These are phyloP conservation scores for Cladobotryum protrusum DNA, from an alignment of 2,329 filamentous ascomycete genomes.

Conservation along the genomic window DNA sequence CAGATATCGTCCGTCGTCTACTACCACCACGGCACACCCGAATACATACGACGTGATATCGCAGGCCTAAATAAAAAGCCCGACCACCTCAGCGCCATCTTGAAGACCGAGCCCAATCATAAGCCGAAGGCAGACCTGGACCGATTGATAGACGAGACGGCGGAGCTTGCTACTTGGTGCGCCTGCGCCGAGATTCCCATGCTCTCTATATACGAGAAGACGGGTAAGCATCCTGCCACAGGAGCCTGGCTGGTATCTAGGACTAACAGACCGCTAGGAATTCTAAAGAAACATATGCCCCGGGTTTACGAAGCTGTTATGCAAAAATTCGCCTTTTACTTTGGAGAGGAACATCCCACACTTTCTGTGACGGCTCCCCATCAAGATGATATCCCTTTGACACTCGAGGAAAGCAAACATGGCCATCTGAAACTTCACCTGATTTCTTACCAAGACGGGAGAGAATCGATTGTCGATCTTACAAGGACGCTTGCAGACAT, in stretches of 20 bases:
- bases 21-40: constrained; percentile 93
- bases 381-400: constrained; percentile 30
- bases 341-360: constrained; percentile 66
- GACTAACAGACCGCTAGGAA: constrained; percentile 48
- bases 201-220: constrained; percentile 87
- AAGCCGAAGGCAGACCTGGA: constrained; percentile 70
- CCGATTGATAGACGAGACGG: constrained; percentile 79
- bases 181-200: constrained; percentile 80
- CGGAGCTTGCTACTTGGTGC: constrained; percentile 90
- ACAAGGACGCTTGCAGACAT: constrained; percentile 93
- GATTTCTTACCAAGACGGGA: constrained; percentile 80
- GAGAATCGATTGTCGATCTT: constrained; percentile 89
- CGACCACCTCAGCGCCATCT: constrained; percentile 78
- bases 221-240: constrained; percentile 50
- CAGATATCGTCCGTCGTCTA: constrained; percentile 76
- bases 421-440: constrained; percentile 60
- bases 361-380: constrained; percentile 52
- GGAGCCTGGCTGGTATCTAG: background rate
- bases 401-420: constrained; percentile 23
- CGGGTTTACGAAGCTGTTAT: constrained; percentile 74
- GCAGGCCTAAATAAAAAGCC: constrained; percentile 67
- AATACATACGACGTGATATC: constrained; percentile 85
- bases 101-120: constrained; percentile 66
- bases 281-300: constrained; percentile 84
- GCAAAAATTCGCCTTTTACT: constrained; percentile 79